Evolutionary conservation across 2,329 filamentous ascomycete genomes (phyloP), one percentile per base, ranked within the genome.

Genomic region (Aspergillus pseudoviridinutans): DNA sequence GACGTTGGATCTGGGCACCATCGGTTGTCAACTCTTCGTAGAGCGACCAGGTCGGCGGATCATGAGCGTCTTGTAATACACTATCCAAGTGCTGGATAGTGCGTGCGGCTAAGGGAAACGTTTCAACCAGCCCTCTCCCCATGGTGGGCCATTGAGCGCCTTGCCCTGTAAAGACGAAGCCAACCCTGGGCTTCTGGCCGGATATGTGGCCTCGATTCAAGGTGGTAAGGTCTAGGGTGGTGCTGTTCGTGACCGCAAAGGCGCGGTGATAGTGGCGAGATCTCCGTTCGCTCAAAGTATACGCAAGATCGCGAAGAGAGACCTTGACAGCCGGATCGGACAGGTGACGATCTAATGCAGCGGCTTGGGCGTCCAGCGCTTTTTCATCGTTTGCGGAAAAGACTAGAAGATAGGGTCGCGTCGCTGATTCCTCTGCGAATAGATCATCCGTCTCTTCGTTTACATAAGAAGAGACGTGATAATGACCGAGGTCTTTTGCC

Each of bases 201-300:
- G 38, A 17, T 17, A 42, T n/a, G 3, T 42, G 38, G 10, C 38
- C 38, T 42, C 5, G 4, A 17, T 42, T n/a, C 10, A 42, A n/a
- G 1, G 10, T 42, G 12, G 10, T 1, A n/a, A 42, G 10, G 12
- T 17, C 10, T 6, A 17, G 12, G 12, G 10, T 42, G 12, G 10
- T 42, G 5, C 12, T 42, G 12, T 6, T 3, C 17, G 38, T n/a
- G 7, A 54, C 50, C 4, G 56, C 28, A 41, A 54, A 62, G n/a
- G 53, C 56, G 12, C 57, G 25, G 22, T 59, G 53, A 24, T 52
- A 57, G 12, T 53, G 49, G 7, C 50, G 38, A 14, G 29, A 52
- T 46, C 64, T 53, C 20, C 60, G 32, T 4, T 62, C 50, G 0
- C 59, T 58, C 3, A 68, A 53, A 1, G 64, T 68, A 44, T 63